Percentiles rank a stretch among this genome's conserved stretches.
Evolutionary conservation across 768 basidiomycete species (phyloP).

Genomic region (Auricularia sp.): DNA sequence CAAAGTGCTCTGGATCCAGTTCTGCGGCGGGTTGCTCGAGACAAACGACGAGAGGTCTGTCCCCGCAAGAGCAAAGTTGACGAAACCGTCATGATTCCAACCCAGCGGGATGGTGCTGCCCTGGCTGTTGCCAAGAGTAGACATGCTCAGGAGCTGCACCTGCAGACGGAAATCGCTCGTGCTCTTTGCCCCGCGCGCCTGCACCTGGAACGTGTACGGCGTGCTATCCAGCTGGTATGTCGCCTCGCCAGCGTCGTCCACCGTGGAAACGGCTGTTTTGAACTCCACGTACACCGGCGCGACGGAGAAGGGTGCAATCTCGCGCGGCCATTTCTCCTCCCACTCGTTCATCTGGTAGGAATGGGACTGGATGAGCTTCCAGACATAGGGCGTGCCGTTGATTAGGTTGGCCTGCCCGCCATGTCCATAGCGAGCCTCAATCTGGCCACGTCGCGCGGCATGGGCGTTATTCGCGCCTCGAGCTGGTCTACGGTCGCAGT

Average conservation of each 20-base stretch:
- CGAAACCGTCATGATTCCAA: neutral
- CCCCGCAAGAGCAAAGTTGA: neutral
- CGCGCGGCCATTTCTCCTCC: neutral
- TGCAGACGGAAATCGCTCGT: neutral
- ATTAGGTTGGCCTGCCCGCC: neutral
- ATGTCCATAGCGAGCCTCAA: neutral
- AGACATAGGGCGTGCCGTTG: neutral
- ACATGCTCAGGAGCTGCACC: neutral
- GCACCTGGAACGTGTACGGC: neutral
- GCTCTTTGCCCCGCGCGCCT: neutral
- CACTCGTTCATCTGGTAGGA: neutral
- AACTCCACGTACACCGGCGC: neutral
- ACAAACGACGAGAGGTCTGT: neutral
- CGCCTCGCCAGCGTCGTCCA: neutral
- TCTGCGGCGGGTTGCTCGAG: constrained; percentile 1
- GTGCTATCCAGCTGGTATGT: neutral
- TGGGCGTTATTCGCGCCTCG: neutral
- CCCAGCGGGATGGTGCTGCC: neutral
- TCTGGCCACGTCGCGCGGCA: neutral
- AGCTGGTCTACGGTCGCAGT: neutral
- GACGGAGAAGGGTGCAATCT: neutral
- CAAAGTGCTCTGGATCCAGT: neutral
- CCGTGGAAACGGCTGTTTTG: neutral
- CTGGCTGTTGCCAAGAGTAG: neutral
- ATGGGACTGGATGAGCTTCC: neutral